phyloP scores from a whole-genome alignment of 1,284 basidiomycete species.

The Cutaneotrichosporon dermatis region DNA sequence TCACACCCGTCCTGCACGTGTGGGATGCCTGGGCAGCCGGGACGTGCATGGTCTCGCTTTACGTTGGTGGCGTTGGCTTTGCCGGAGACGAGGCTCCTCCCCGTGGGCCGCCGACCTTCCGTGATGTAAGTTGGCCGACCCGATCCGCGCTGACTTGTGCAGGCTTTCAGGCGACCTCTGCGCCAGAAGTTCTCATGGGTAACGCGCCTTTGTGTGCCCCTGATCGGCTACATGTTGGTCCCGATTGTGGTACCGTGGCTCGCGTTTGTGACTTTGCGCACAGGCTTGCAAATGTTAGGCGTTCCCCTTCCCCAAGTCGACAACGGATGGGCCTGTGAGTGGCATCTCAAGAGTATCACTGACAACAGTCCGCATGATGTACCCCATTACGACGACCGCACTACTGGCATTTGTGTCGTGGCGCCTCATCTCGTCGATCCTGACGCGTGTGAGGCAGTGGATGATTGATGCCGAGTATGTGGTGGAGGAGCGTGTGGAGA shows the following conservation, averaged over 20 bases:
- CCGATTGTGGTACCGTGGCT: conserved; percentile 21
- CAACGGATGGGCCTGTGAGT: conserved; percentile 14
- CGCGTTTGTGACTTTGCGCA: conserved; percentile 5
- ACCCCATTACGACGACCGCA: conserved; percentile 17
- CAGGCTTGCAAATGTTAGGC: conserved; percentile 6
- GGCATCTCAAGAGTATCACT: neutral
- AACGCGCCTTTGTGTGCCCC: conserved; percentile 18
- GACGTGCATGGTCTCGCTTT: conserved; percentile 20
- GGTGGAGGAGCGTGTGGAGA: conserved; percentile 42
- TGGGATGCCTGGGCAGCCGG: conserved; percentile 66
- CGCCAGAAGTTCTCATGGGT: conserved; percentile 20
- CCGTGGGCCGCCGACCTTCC: neutral
- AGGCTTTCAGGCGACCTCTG: conserved; percentile 25
- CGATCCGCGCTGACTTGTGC: neutral
- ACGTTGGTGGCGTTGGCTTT: conserved; percentile 22
- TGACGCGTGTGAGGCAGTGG: conserved; percentile 22
- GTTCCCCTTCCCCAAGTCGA: conserved; percentile 7
- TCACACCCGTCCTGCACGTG: conserved; percentile 64
- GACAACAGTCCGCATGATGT: conserved; percentile 20
- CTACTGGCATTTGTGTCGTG: conserved; percentile 5
- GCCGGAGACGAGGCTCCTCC: conserved; percentile 7
- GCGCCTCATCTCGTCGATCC: neutral
- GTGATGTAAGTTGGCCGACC: neutral
- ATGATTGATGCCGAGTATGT: conserved; percentile 47
- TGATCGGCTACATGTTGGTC: conserved; percentile 16